These are phyloP conservation scores for Beta macrorhiza DNA, from an alignment of 179 eudicot genomes.

Conservation along the genomic window DNA sequence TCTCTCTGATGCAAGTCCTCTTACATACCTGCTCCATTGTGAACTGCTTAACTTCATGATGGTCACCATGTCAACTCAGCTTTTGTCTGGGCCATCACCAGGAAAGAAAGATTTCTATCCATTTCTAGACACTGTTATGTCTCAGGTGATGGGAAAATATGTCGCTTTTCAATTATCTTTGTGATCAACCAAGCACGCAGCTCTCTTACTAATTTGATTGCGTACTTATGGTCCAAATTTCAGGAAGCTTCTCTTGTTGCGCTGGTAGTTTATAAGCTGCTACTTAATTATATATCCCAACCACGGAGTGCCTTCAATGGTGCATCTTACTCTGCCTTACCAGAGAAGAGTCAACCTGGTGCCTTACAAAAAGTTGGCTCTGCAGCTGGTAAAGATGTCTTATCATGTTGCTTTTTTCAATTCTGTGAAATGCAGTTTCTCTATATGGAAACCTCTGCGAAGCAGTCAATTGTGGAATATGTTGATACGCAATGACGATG, in stretches of 20 bases:
- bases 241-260: slow-evolving; percentile 73
- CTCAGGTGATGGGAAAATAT: slow-evolving; percentile 49
- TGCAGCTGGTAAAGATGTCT: slow-evolving; percentile 66
- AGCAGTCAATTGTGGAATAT: too few relatives aligned
- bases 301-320: slow-evolving; percentile 42
- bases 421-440: background rate
- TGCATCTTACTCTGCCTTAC: slow-evolving; percentile 48
- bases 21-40: slow-evolving; percentile 72
- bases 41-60: slow-evolving; percentile 89
- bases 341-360: slow-evolving; percentile 68
- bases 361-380: slow-evolving; percentile 86
- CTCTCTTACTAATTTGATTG: slow-evolving; percentile 6
- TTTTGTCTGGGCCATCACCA: slow-evolving; percentile 82
- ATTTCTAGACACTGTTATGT: slow-evolving; percentile 75
- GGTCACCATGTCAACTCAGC: slow-evolving; percentile 91
- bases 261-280: slow-evolving; percentile 61
- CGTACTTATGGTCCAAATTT: slow-evolving; percentile 20
- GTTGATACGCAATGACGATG: background rate
- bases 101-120: slow-evolving; percentile 77
- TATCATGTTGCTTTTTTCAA: background rate
- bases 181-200: slow-evolving; percentile 8
- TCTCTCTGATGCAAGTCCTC: slow-evolving; percentile 50
- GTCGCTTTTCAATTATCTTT: background rate
- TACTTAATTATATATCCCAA: slow-evolving; percentile 64
- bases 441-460: background rate